A percentile compares a stretch with the other conserved stretches of the same genome.
These are phyloP conservation scores for Pseudogymnoascus sp. DNA, from an alignment of 2,329 filamentous ascomycete genomes.

Conservation along the genomic window DNA sequence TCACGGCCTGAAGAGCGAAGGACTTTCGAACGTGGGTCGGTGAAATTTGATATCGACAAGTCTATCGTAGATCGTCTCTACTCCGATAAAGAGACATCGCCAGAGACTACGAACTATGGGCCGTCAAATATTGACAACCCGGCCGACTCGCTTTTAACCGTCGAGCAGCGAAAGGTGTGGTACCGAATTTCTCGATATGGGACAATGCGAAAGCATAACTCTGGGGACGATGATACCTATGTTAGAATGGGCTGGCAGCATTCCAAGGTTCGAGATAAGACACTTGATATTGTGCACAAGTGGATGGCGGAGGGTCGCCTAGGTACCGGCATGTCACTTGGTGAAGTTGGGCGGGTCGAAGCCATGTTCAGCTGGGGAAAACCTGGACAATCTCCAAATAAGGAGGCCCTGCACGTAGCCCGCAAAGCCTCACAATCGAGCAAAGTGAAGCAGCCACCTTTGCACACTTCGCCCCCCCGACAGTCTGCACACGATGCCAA, in stretches of 20 bases:
- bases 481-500: not conserved
- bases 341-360: constrained; percentile 38
- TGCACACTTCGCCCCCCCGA: not conserved
- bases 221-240: constrained; percentile 53
- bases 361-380: constrained; percentile 51
- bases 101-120: constrained; percentile 7
- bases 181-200: constrained; percentile 56
- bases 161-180: constrained; percentile 56
- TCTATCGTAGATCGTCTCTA: constrained; percentile 25
- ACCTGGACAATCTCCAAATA: not conserved
- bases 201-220: constrained; percentile 48
- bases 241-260: constrained; percentile 48
- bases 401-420: not conserved
- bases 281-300: constrained; percentile 50
- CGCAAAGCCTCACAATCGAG: not conserved
- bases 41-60: constrained; percentile 22
- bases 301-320: constrained; percentile 62
- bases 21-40: constrained; percentile 16
- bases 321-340: constrained; percentile 41
- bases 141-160: constrained; percentile 44
- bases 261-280: constrained; percentile 47
- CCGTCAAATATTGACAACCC: constrained; percentile 21
- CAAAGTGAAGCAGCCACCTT: not conserved
- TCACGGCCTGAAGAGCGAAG: not conserved
- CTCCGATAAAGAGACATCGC: constrained; percentile 15